Conservation (phyloP, 495 filamentous ascomycete genomes). For the Penicillium bialowiezense region DNA sequence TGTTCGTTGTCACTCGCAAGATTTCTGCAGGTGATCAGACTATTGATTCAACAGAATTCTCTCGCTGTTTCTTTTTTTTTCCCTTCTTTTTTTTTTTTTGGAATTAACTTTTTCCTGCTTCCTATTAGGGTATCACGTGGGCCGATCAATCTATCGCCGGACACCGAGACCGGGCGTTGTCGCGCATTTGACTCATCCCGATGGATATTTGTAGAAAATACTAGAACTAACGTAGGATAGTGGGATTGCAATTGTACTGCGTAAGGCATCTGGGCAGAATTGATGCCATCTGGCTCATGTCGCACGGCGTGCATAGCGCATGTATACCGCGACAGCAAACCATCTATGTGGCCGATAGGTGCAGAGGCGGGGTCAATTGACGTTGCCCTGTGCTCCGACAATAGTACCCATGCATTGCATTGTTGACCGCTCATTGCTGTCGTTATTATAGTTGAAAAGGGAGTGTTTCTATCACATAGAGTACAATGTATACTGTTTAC, state of each 20-base stretch:
- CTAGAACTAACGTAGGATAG: too few relatives aligned
- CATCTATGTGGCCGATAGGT: too few relatives aligned
- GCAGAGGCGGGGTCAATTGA: conserved; percentile 4
- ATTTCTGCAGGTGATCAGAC: too few relatives aligned
- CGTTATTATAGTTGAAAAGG: neutral
- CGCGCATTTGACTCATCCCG: neutral
- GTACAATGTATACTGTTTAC: too few relatives aligned
- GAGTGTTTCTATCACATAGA: neutral
- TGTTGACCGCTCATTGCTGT: conserved; percentile 4
- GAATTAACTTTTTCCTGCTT: conserved; percentile 4
- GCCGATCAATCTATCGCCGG: conserved; percentile 4
- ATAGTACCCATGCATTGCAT: neutral
- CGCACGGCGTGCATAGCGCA: too few relatives aligned
- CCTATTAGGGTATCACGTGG: conserved; percentile 2
- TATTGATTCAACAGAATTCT: neutral
- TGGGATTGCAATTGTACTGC: too few relatives aligned
- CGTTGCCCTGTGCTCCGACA: neutral
- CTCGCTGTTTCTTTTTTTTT: neutral
- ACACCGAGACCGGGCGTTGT: conserved; percentile 6
- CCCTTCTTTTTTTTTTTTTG: neutral
- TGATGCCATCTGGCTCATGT: too few relatives aligned
- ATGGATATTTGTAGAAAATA: neutral
- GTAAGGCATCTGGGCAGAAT: too few relatives aligned
- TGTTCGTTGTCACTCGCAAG: neutral
- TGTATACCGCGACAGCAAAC: too few relatives aligned